These are phyloP conservation scores for Pistacia vera DNA, from an alignment of 345 rosid species.

Conservation along the genomic window DNA sequence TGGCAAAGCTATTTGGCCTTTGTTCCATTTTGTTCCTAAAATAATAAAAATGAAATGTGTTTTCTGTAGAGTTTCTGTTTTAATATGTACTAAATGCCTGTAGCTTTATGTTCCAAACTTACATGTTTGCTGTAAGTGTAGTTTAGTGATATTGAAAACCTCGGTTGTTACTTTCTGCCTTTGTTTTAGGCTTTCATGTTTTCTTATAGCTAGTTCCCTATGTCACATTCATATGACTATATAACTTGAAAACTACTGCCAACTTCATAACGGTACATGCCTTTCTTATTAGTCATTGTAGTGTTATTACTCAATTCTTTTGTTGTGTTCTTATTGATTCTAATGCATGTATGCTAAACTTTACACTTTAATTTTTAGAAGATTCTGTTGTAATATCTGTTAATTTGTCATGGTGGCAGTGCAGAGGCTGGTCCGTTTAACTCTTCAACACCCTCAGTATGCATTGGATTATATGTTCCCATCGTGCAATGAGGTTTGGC, in stretches of 20 bases:
- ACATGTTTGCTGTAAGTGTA: neutral
- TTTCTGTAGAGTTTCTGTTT: neutral
- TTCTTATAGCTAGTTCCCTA: neutral
- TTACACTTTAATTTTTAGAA: neutral
- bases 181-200: neutral
- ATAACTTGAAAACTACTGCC: neutral
- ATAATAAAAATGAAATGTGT: too few relatives aligned
- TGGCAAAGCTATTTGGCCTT: neutral
- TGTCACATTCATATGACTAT: neutral
- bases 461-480: slow-evolving; percentile 59
- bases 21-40: neutral
- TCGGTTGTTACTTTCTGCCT: neutral
- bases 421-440: slow-evolving; percentile 79
- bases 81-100: neutral
- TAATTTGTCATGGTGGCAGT: slow-evolving; percentile 48
- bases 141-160: neutral
- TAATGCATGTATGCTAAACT: neutral
- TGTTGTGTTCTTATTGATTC: neutral
- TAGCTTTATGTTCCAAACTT: neutral
- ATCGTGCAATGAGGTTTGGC: slow-evolving; percentile 57
- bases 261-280: neutral
- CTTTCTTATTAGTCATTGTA: neutral
- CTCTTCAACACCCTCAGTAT: slow-evolving; percentile 58
- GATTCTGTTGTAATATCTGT: slow-evolving; percentile 18
- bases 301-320: neutral